phyloP scores from a whole-genome alignment of 257 asterid species.

The Asclepias syriaca region DNA sequence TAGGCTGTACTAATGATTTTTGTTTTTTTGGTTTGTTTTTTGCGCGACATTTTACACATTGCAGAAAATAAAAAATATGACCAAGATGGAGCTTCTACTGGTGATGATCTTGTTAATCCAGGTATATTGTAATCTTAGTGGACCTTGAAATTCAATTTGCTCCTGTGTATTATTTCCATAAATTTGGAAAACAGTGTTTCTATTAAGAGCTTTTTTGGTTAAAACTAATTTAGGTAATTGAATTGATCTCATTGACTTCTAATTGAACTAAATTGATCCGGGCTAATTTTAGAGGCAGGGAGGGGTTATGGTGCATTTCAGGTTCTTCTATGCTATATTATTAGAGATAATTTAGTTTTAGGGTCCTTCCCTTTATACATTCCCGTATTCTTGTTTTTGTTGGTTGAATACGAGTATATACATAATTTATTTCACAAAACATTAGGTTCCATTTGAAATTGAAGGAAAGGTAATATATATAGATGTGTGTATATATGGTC shows the following conservation, averaged over 20 bases:
- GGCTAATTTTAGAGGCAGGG: neutral
- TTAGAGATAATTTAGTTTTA: neutral
- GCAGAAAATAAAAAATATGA: slow-evolving; percentile 66
- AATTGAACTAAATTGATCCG: neutral
- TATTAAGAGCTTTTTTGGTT: neutral
- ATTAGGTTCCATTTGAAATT: neutral
- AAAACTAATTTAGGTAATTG: neutral
- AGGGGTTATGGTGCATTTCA: neutral
- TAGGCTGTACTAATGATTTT: neutral
- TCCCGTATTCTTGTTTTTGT: neutral
- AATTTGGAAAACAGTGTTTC: slow-evolving; percentile 7
- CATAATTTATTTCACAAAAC: neutral
- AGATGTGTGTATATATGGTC: neutral
- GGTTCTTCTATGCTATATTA: neutral
- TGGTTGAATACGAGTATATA: neutral
- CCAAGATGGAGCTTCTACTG: slow-evolving; percentile 44
- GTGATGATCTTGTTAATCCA: slow-evolving; percentile 57
- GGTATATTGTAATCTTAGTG: slow-evolving; percentile 32
- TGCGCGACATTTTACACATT: slow-evolving; percentile 16
- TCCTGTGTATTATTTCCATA: neutral
- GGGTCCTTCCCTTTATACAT: neutral
- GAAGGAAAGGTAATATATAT: neutral
- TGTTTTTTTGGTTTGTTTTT: neutral
- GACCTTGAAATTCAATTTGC: neutral
- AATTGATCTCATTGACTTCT: neutral